Evolutionary conservation across 1,284 basidiomycete genomes (phyloP), one percentile per base, ranked within the genome.

Genomic region (Ustilago crameri): DNA sequence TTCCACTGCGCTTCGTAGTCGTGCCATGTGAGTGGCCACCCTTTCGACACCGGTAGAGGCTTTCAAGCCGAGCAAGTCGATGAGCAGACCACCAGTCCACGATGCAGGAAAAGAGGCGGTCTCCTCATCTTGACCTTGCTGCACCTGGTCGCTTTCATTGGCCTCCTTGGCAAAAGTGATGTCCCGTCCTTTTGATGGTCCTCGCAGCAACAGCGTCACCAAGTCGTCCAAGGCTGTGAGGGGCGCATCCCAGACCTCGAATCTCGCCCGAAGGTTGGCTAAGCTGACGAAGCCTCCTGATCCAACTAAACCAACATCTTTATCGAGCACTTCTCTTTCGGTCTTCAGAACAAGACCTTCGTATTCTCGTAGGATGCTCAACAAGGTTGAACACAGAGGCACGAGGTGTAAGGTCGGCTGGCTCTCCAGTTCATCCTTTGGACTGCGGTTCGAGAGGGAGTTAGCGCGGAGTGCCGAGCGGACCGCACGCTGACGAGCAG

Each of bases 41-140:
- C 60, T 38, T 20, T 55, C 54, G 40, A 77, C 69, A 15, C 68
- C 65, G 0, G 72, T 74, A 17, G 54, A 51, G 9, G 72, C 67
- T 26, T 58, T 62, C 12, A 63, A 27, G 34, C 48, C 56, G 40
- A 76, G 58, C 44, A 76, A 53, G 49, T 76, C 71, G 26, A 76
- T 63, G 30, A 76, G 54, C 43, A 68, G 44, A 3, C 75, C 75
- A 10, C 75, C 75, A 10, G 75, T 76, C 75, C 75, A 76, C 2
- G 48, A 50, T 22, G 59, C 22, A 17, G 69, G 68, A 23, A 69
- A 61, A 5, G 61, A 30, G 9, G 38, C 32, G 2, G 20, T 23
- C 17, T 18, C 18, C 14, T 17, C 42, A 18, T 34, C 38, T 17
- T 42, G 37, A 17, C 34, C 42, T 18, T 41, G 10, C n/a, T 47